phyloP scores from a whole-genome alignment of 2,329 filamentous ascomycete species.

The Pseudogymnoascus sp. region DNA sequence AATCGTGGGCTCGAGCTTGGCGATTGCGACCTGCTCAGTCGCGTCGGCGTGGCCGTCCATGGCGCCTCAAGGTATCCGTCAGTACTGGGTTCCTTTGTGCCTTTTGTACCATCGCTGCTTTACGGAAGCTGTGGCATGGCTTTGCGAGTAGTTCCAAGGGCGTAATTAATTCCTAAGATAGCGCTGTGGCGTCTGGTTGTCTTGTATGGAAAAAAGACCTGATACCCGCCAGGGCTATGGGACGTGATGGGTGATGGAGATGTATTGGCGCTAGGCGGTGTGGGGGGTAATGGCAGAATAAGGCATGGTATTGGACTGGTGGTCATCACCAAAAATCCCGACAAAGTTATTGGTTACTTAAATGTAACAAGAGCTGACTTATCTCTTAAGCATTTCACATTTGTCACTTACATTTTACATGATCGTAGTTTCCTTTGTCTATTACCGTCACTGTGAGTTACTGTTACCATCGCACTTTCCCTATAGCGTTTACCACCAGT shows the following conservation, averaged over 20 bases:
- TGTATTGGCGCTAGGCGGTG: slow-evolving; percentile 1
- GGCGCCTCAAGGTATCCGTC: slow-evolving; percentile 17
- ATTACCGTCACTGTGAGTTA: not conserved
- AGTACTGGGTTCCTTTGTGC: not conserved
- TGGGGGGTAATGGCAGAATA: not conserved
- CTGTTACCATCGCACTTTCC: not conserved
- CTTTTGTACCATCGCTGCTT: slow-evolving; percentile 7
- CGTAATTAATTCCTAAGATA: not conserved
- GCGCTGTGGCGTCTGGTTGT: not conserved
- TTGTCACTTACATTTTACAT: not conserved
- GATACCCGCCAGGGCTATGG: not conserved
- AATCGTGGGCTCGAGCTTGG: slow-evolving; percentile 45
- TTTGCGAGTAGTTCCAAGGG: not conserved
- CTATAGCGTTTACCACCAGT: not conserved
- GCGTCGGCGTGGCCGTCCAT: not conserved
- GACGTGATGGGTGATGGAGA: not conserved
- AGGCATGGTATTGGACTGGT: not conserved
- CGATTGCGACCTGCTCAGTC: slow-evolving; percentile 43
- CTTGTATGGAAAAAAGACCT: not conserved
- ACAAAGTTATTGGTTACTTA: not conserved
- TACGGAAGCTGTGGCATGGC: slow-evolving; percentile 3
- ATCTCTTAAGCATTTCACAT: not conserved
- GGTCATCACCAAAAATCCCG: not conserved
- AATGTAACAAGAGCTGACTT: not conserved
- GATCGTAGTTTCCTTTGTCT: not conserved